Evolutionary conservation across 2,329 filamentous ascomycete species (phyloP), one percentile per base, ranked within the genome.

Genomic region (Setomelanomma holmii): DNA sequence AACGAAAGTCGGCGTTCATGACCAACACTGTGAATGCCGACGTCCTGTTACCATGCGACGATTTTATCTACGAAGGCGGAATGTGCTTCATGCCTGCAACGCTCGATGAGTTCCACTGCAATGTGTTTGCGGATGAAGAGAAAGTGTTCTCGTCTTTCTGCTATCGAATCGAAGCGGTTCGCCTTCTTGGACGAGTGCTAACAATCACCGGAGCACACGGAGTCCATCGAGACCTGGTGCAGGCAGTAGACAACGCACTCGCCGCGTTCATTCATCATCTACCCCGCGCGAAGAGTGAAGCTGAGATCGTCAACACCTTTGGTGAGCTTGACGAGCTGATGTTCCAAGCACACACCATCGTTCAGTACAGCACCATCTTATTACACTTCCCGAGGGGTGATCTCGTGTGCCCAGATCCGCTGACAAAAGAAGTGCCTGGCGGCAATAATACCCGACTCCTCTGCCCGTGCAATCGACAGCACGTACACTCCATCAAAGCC

Each of bases 311-410:
- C 45, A 83, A 84, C 52, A 83, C 83, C 49, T 84, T 87, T 60
- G 88, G 89, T 17, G 81, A 85, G 27, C 39, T 91, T 4, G 91
- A 96, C 69, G 89, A 95, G 74, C 89, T 95, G 84, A 87, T 96
- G 78, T 95, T 96, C 74, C 90, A 95, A 70, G 90, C 89, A 1
- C 87, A 89, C 55, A 91, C 92, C 83, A 88, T 95, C 65, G 78
- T 84, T 40, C 79, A 61, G 16, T 60, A 58, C 46, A 45, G 40
- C 34, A 59, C 47, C 2, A 61, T 63, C n/a, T 51, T 63, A 12
- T 33, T 63, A 16, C 60, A 63, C 21, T 63, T 57, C 20, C 60
- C 60, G 2, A 41, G 60, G 27, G 51, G 60, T 16, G 53, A 63
- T 36, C 23, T 63, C 16, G 23, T 42, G 6, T 53, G 50, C 22